phyloP scores from a whole-genome alignment of 805 yeast genomes.

The Candida takata region DNA sequence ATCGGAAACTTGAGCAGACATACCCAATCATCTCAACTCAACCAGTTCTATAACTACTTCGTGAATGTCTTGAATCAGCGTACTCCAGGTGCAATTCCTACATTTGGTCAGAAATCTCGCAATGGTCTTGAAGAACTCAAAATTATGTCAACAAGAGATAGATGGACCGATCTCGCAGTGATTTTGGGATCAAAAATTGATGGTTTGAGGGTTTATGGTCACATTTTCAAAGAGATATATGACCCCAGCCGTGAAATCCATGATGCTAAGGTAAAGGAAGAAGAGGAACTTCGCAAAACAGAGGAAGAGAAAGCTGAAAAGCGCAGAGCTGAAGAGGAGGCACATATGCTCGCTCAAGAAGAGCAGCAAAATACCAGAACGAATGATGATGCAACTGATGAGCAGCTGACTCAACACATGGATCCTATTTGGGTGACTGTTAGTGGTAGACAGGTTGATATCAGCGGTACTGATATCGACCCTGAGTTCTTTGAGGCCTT shows the following conservation, averaged over 20 bases:
- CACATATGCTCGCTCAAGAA: slow-evolving; percentile 20
- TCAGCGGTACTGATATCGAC: slow-evolving; percentile 86
- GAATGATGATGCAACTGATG: slow-evolving; percentile 16
- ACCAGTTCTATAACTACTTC: slow-evolving; percentile 8
- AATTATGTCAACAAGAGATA: slow-evolving; percentile 44
- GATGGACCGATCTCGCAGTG: slow-evolving; percentile 60
- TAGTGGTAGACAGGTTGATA: slow-evolving; percentile 75
- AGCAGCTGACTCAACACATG: slow-evolving; percentile 7
- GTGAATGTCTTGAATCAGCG: slow-evolving; percentile 1
- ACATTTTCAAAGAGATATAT: slow-evolving; percentile 40
- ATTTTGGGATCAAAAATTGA: slow-evolving; percentile 42
- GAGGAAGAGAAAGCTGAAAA: slow-evolving; percentile 23
- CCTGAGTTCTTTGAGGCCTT: slow-evolving; percentile 85
- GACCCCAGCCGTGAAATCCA: slow-evolving; percentile 39
- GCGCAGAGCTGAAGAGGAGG: slow-evolving; percentile 24
- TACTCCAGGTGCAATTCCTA: neutral
- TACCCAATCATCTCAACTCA: neutral
- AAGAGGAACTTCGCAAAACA: slow-evolving; percentile 4
- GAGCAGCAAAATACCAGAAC: slow-evolving; percentile 13
- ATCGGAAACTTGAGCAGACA: neutral
- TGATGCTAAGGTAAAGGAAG: slow-evolving; percentile 15
- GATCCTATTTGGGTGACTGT: slow-evolving; percentile 65
- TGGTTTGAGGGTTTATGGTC: slow-evolving; percentile 30
- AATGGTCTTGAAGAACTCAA: slow-evolving; percentile 8
- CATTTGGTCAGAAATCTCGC: neutral